phyloP scores from a whole-genome alignment of 805 yeast genomes.

The Barnettozyma salicaria region DNA sequence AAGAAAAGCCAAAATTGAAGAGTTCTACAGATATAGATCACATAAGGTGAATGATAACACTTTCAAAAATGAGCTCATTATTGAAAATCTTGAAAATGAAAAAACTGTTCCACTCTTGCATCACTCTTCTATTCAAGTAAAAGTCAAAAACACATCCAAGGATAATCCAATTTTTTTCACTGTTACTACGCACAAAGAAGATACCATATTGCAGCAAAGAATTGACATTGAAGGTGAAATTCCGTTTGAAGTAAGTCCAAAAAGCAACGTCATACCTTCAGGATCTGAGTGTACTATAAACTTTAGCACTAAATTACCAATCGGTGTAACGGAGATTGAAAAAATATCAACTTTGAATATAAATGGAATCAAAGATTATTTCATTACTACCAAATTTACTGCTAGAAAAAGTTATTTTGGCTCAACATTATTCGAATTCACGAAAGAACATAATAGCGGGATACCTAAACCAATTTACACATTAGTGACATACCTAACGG shows the following conservation, averaged over 20 bases:
- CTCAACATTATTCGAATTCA: slow-evolving; percentile 27
- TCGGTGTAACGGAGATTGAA: slow-evolving; percentile 23
- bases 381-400: slow-evolving; percentile 25
- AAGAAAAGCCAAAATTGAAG: slow-evolving; percentile 31
- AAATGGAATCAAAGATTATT: slow-evolving; percentile 28
- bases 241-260: slow-evolving; percentile 18
- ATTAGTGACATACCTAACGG: slow-evolving; percentile 26
- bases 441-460: slow-evolving; percentile 18
- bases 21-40: slow-evolving; percentile 37
- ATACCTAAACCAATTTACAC: slow-evolving; percentile 30
- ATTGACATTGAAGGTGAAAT: slow-evolving; percentile 21
- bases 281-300: slow-evolving; percentile 20
- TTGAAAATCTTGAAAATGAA: slow-evolving; percentile 31
- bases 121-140: slow-evolving; percentile 24
- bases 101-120: slow-evolving; percentile 21
- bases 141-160: slow-evolving; percentile 27
- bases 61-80: slow-evolving; percentile 33
- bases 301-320: slow-evolving; percentile 22
- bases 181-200: slow-evolving; percentile 26
- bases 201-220: slow-evolving; percentile 1
- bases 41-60: slow-evolving; percentile 35
- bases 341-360: slow-evolving; percentile 26
- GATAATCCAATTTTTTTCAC: slow-evolving; percentile 28
- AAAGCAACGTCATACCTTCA: slow-evolving; percentile 25
- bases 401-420: slow-evolving; percentile 27